These are phyloP conservation scores for Mycena polygramma DNA, from an alignment of 768 basidiomycete genomes.

Conservation along the genomic window DNA sequence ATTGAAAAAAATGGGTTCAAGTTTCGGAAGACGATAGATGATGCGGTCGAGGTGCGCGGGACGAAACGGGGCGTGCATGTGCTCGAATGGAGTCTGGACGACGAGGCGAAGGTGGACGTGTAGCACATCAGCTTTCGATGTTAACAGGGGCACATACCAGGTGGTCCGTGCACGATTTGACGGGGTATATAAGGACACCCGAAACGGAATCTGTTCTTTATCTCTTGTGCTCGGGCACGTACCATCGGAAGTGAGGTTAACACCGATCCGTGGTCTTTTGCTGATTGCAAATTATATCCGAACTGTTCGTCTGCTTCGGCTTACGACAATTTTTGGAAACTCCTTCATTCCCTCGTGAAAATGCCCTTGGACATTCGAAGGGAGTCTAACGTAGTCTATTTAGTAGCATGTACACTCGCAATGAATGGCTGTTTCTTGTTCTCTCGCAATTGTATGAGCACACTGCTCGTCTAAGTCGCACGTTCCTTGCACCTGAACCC, in stretches of 20 bases:
- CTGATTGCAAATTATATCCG: conserved; percentile 99
- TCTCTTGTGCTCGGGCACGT: conserved; percentile 97
- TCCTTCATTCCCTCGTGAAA: conserved; percentile 47
- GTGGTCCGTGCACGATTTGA: conserved; percentile 28
- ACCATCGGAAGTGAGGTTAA: conserved; percentile 96
- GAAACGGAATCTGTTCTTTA: conserved; percentile 47
- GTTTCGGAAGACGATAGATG: conserved; percentile 52
- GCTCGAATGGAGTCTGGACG: conserved; percentile 27
- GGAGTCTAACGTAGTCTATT: not conserved
- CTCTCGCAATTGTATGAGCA: too few species aligned
- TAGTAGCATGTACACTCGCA: too few species aligned
- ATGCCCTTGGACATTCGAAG: conserved; percentile 23
- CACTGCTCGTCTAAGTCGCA: too few species aligned
- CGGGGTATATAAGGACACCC: conserved; percentile 24
- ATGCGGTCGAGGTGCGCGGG: conserved; percentile 54
- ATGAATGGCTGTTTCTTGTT: too few species aligned
- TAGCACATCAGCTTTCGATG: not conserved
- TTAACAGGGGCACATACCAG: conserved; percentile 4
- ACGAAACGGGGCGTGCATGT: conserved; percentile 44
- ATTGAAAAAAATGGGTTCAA: conserved; percentile 77
- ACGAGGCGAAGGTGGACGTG: not conserved
- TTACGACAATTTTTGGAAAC: conserved; percentile 93
- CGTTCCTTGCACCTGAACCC: too few species aligned
- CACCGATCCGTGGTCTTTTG: conserved; percentile 97
- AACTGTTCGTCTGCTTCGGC: conserved; percentile 93